Conservation (phyloP, 371 early-diverging fungal genomes). For the Haplosporangium sp. region DNA sequence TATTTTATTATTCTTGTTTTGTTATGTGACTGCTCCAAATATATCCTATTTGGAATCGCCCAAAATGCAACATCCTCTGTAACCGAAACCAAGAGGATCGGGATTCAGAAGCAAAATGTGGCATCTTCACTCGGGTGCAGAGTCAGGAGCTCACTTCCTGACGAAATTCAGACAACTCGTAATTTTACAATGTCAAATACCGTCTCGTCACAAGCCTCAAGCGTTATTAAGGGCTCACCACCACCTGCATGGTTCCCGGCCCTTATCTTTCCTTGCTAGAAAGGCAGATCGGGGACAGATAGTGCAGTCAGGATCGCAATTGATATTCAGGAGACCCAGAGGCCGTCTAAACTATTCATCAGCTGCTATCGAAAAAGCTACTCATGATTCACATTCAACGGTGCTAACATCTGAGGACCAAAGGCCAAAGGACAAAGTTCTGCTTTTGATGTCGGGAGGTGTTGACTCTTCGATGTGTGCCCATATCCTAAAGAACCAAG, state of each 20-base stretch:
- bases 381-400: background rate
- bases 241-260: background rate
- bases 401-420: background rate
- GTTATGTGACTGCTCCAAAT: background rate
- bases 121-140: background rate
- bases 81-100: background rate
- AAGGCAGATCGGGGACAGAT: background rate
- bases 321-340: background rate
- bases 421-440: slow-evolving; percentile 58
- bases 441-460: slow-evolving; percentile 91
- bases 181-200: slow-evolving; percentile 5
- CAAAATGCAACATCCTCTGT: background rate
- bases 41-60: slow-evolving; percentile 1
- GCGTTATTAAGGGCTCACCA: no score
- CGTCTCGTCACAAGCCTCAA: background rate
- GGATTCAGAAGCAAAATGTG: background rate
- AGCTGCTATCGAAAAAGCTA: background rate
- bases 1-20: background rate
- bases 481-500: slow-evolving; percentile 72
- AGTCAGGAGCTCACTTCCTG: slow-evolving; percentile 9
- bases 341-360: background rate
- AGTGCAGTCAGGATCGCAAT: background rate
- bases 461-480: slow-evolving; percentile 94
- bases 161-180: slow-evolving; percentile 22
- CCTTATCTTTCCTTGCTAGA: background rate